These are phyloP conservation scores for Ceratobasidium sp. DNA, from an alignment of 1,284 basidiomycete species.

Conservation along the genomic window DNA sequence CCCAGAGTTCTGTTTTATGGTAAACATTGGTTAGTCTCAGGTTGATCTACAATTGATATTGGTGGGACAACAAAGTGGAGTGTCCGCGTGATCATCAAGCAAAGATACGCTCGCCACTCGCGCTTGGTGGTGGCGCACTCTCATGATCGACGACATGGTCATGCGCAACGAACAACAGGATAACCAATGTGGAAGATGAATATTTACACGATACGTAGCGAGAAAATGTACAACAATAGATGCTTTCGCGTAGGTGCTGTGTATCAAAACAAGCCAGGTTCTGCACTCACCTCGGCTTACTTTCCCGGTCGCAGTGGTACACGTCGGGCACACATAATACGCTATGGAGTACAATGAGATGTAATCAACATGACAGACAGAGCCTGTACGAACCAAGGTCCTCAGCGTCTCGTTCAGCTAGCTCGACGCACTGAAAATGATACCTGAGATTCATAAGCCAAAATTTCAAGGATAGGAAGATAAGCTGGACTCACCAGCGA, in stretches of 20 bases:
- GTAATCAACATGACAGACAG: constrained; percentile 20
- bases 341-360: constrained; percentile 60
- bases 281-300: constrained; percentile 82
- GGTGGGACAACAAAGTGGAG: not conserved
- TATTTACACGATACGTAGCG: constrained; percentile 25
- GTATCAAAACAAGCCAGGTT: constrained; percentile 55
- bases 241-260: constrained; percentile 34
- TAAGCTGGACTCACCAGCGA: constrained; percentile 71
- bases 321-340: constrained; percentile 78
- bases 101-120: constrained; percentile 23
- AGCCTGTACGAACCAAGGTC: constrained; percentile 75
- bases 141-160: constrained; percentile 11
- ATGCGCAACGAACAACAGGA: not conserved
- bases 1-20: constrained; percentile 45
- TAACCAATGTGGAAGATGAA: constrained; percentile 7
- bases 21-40: constrained; percentile 13
- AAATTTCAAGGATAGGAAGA: not conserved
- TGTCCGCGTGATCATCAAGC: constrained; percentile 2
- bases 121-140: constrained; percentile 27
- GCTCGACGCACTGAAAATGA: constrained; percentile 77
- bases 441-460: constrained; percentile 66
- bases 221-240: constrained; percentile 18
- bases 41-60: not conserved
- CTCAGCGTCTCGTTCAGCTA: constrained; percentile 73
- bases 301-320: constrained; percentile 73